Percentiles rank a stretch among this genome's conserved stretches.
phyloP scores from a whole-genome alignment of 192 early-diverging fungal species.

The Obelidium mucronatum region DNA sequence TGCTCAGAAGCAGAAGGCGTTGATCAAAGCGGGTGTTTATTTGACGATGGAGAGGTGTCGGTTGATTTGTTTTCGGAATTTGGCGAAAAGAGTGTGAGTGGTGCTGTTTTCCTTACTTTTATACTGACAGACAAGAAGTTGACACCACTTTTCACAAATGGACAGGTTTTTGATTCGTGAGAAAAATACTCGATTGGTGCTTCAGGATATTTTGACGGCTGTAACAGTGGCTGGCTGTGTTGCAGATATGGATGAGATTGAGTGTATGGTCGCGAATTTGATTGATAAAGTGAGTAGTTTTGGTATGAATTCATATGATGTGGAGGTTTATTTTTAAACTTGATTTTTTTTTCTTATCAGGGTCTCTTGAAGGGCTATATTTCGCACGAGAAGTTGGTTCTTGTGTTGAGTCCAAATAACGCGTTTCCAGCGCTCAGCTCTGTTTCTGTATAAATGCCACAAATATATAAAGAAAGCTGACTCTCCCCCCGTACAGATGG shows the following conservation, averaged over 20 bases:
- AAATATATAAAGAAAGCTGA: no score
- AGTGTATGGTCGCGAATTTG: conserved; percentile 89
- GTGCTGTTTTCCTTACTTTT: conserved; percentile 9
- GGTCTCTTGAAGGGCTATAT: conserved; percentile 38
- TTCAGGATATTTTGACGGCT: conserved; percentile 70
- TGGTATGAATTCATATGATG: background rate
- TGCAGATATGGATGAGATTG: conserved; percentile 74
- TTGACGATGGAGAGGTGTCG: conserved; percentile 82
- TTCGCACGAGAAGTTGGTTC: conserved; percentile 32
- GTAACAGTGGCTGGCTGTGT: conserved; percentile 63
- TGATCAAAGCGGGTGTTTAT: conserved; percentile 77
- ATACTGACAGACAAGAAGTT: background rate
- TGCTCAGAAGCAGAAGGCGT: conserved; percentile 54
- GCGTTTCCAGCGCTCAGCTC: conserved; percentile 28
- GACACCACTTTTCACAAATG: background rate
- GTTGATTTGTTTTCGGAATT: conserved; percentile 71
- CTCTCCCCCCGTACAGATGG: no score
- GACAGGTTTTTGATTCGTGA: conserved; percentile 59
- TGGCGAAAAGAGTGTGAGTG: conserved; percentile 81
- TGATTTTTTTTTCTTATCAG: conserved; percentile 11
- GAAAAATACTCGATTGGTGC: conserved; percentile 62
- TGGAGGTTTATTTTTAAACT: background rate
- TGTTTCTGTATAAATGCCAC: conserved; percentile 18
- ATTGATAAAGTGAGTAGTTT: conserved; percentile 73
- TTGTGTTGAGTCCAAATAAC: conserved; percentile 32